Evolutionary conservation across 805 yeast genomes (phyloP), one percentile per base, ranked within the genome.

Genomic region (Yarrowia keelungensis): DNA sequence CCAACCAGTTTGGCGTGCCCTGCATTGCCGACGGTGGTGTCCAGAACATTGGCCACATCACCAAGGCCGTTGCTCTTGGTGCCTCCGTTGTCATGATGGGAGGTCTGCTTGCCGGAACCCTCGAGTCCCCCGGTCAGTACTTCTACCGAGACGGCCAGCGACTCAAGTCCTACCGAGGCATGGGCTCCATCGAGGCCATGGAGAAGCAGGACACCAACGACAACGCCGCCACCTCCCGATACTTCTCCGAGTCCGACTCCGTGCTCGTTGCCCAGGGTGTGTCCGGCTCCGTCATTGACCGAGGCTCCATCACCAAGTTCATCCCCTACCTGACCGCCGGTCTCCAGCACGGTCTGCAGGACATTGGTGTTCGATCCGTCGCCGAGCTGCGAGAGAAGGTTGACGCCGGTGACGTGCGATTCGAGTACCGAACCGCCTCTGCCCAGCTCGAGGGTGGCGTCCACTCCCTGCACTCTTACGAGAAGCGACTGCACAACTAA

Each of bases 131-230:
- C 76, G 99, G 99, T 82, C 93, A 91, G 77, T 95, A 93, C 85
- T 95, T 91, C 84, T 95, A 89, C 89, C 88, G 97, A 79, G 99
- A 95, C 78, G 99, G 99, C 79, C 89, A 95, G 85, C 90, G 99
- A 83, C 87, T 95, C 81, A 95, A 95, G 87, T 82, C 92, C 71
- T 95, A 95, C 87, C 89, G 99, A 84, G 99, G 99, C 84, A 95
- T 95, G 99, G 99, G 99, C 76, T 94, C 98, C 50, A 89, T 95
- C 76, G 99, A 94, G 80, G 99, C 99, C 74, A 94, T 94, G 98
- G 94, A 93, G 86, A 82, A 85, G 80, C 91, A 98, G 72, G 87
- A 88, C 74, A 85, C 84, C 76, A 87, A 87, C 79, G 97, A 97
- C 76, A 95, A 95, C 78, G 99, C 99, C 69, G 94, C 99, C 61